Base-by-base conservation (phyloP, 441 rosid genomes). In the Pelargonium fulgidum region DNA sequence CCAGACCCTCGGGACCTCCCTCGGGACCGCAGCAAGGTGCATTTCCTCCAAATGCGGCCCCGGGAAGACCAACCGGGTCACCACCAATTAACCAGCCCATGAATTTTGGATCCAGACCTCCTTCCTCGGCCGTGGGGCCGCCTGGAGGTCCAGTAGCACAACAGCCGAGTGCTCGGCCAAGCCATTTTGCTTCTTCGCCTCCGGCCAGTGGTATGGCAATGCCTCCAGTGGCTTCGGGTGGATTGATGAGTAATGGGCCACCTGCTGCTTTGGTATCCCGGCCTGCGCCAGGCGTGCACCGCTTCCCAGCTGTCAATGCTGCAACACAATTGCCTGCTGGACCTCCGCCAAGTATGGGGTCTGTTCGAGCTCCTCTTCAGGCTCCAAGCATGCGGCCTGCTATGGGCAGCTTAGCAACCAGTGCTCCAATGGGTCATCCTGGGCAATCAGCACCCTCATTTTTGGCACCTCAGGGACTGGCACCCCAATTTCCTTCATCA, bases 181-280 rank as follows among this genome's bases (percentile, higher is more conserved):
- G 47, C 16, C 75, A 76, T 13, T 73, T 62, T 59, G 59, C 64
- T 12, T 78, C 89, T 68, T 76, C 85, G 64, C 81, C 82, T 62
- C 70, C 78, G 65, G 77, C 80, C 0, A 48, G 73, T 39, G 76
- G 78, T 22, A 68, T 73, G 50, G 48, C 45, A 66, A 65, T 66
- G 68, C 86, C 85, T 17, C 86, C 89, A 54, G 56, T 85, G 66
- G 62, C 82, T 59, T 68, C 72, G 36, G 82, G 82, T 72, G 81
- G 81, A 72, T 80, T 80, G 52, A 70, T 85, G 70, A 89, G 80
- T 84, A 89, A 87, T 73, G 98, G 91, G 68, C 88, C 89, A 48
- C 83, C 89, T 6, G 73, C 85, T 54, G 58, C 66, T n/a, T 76
- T 65, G 67, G 63, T 42, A 8, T 36, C 76, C 2, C 86, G 83